Evolutionary conservation across 1,284 basidiomycete genomes (phyloP).

Genomic region (Melampsora americana): DNA sequence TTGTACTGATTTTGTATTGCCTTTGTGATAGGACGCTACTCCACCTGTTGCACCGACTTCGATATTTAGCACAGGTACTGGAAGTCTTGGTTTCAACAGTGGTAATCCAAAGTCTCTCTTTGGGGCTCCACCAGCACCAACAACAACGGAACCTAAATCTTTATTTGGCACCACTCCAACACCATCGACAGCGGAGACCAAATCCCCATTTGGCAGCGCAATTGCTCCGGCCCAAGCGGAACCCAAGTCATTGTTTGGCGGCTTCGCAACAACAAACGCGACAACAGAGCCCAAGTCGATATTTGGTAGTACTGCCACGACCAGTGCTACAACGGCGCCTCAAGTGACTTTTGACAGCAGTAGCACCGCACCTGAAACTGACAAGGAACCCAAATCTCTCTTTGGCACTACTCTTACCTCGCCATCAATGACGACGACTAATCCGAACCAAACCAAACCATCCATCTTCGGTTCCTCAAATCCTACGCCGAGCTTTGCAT

Average conservation of each 20-base stretch:
- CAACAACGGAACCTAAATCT: not conserved
- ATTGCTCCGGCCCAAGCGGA: not conserved
- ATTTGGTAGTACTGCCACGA: slow-evolving; percentile 6
- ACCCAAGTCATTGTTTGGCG: slow-evolving; percentile 2
- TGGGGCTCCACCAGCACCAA: not conserved
- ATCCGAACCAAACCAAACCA: too few relatives aligned
- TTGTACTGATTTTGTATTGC: too few relatives aligned
- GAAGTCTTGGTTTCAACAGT: not conserved
- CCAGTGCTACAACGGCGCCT: too few relatives aligned
- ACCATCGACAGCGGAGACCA: not conserved
- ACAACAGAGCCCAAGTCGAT: slow-evolving; percentile 8
- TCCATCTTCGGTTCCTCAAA: not conserved
- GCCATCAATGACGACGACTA: too few relatives aligned
- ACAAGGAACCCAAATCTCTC: too few relatives aligned
- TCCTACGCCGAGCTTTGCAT: slow-evolving; percentile 7
- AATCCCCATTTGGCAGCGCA: not conserved
- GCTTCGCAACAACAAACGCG: not conserved
- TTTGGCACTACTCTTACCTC: too few relatives aligned
- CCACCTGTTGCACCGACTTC: too few relatives aligned
- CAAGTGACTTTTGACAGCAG: too few relatives aligned
- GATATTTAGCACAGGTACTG: too few relatives aligned
- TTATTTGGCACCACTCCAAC: slow-evolving; percentile 5
- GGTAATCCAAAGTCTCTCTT: not conserved
- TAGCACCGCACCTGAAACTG: too few relatives aligned
- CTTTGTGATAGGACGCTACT: too few relatives aligned